Evolutionary conservation across 192 early-diverging fungal genomes (phyloP), one percentile per base, ranked within the genome.

Genomic region (Thoreauomyces humboldtii): DNA sequence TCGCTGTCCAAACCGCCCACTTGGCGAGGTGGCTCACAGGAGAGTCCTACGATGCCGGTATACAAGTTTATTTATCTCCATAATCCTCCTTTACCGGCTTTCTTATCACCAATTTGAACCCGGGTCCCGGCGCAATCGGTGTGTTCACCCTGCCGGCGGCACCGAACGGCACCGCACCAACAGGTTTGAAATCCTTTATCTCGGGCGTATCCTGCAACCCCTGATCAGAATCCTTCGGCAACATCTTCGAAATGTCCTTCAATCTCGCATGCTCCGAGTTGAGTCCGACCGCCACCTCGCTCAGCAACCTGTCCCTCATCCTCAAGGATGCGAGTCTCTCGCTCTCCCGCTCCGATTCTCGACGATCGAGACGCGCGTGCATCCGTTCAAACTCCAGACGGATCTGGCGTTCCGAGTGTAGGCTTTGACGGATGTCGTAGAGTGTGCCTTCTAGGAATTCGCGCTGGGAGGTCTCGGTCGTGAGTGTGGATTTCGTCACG

Each of bases 321-420:
- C 65, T 28, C 73, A 77, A 57, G 17, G 67, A 67, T n/a, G 34
- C 61, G 7, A 75, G 52, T 12, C 53, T 50, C 54, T 73, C 73
- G 37, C 63, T 29, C 46, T 71, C 73, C n/a, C 73, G 56, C n/a
- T 50, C 52, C 2, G 64, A 69, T 31, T 70, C 69, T 3, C 52
- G 47, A 27, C 69, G 65, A 35, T 79, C 71, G 9, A 79, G 41
- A 29, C 70, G 37, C 14, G 54, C 28, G 44, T 76, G 71, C 69
- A 77, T 67, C 7, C 77, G 65, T 59, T 82, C 81, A 41, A 77
- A 69, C 51, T 82, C 77, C 22, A 74, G 48, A 28, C 81, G 45
- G 17, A 79, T 63, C 47, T 72, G 59, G n/a, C 74, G 69, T 66
- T 83, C 81, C 6, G 71, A 46, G 55, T 76, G 44, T 17, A 74